Evolutionary conservation across 768 basidiomycete genomes (phyloP).

Genomic region (Agaricus sinodeliciosus): DNA sequence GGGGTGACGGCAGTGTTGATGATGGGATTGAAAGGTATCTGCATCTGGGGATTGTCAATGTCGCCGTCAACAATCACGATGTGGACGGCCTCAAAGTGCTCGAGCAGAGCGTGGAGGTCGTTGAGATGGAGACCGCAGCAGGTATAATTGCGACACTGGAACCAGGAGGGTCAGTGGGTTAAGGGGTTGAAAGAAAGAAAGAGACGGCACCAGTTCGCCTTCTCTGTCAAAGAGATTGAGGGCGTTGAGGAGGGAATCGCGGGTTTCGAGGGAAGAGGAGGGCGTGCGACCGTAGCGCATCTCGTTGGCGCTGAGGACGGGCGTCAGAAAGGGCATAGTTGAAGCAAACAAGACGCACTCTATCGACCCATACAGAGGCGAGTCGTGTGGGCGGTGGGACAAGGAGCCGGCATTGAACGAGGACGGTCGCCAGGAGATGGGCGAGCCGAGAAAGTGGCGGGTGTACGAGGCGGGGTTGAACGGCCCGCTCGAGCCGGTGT

Average conservation of each 20-base stretch:
- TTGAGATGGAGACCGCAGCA: constrained; percentile 78
- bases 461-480: constrained; percentile 67
- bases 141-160: constrained; percentile 77
- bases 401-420: constrained; percentile 56
- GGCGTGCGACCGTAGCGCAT: constrained; percentile 29
- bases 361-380: constrained; percentile 51
- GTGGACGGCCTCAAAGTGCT: constrained; percentile 90
- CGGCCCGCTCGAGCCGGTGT: constrained; percentile 35
- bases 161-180: neutral
- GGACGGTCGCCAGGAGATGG: constrained; percentile 63
- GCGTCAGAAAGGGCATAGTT: neutral
- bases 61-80: constrained; percentile 58
- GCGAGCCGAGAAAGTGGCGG: constrained; percentile 63
- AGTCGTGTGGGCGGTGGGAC: constrained; percentile 58
- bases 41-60: constrained; percentile 26
- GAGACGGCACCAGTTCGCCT: constrained; percentile 58
- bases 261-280: constrained; percentile 43
- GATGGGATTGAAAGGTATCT: constrained; percentile 41
- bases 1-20: constrained; percentile 29
- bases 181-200: neutral
- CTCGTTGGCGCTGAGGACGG: constrained; percentile 21
- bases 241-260: constrained; percentile 60
- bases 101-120: constrained; percentile 57
- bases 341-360: constrained; percentile 45
- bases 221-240: constrained; percentile 61